Base-by-base conservation (phyloP, 2,329 filamentous ascomycete species). In the Xylariaceae sp. region DNA sequence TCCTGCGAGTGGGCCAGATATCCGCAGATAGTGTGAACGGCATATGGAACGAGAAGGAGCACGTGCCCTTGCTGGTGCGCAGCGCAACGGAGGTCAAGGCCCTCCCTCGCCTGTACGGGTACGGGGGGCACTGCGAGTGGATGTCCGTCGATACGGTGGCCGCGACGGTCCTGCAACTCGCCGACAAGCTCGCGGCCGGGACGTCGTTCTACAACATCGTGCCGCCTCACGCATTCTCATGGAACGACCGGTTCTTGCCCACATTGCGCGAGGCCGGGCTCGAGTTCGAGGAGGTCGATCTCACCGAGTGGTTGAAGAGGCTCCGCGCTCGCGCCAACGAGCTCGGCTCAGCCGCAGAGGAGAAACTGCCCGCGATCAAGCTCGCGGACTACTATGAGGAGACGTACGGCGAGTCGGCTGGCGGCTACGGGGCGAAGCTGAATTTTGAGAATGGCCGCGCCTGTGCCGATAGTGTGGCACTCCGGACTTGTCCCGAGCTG, bases 1-100 rank as follows among this genome's bases (percentile, higher is more conserved):
- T 76, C 29, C 62, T 76, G 44, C 66, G 74, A 37, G 67, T 74
- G n/a, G 73, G 73, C 0, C 72, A 75, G 56, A 65, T 76, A 24
- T 62, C 70, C 4, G 74, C 73, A 6, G 73, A 75, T 53, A 71
- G 69, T 36, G 57, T 55, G 21, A 26, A 58, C 26, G 68, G 67
- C 24, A 67, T 71, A 43, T 70, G 68, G 68, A 69, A 69, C 45
- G 63, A 63, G 26, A 64, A 65, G 41, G 69, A 71, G 50, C 63
- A 65, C 16, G 62, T 71, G 11, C 69, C 69, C 34, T 51, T 67
- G 19, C 57, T 69, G 0, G 63, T 69, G 7, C 65, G 64, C 19
- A 66, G 63, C 45, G 66, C 56, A 9, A 47, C 56, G 3, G 58
- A 68, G 53, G 26, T 67, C 17, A 41, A 40, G 17, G 64, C 61